These are phyloP conservation scores for Phyllachora maydis DNA, from an alignment of 2,329 filamentous ascomycete species.

Conservation along the genomic window DNA sequence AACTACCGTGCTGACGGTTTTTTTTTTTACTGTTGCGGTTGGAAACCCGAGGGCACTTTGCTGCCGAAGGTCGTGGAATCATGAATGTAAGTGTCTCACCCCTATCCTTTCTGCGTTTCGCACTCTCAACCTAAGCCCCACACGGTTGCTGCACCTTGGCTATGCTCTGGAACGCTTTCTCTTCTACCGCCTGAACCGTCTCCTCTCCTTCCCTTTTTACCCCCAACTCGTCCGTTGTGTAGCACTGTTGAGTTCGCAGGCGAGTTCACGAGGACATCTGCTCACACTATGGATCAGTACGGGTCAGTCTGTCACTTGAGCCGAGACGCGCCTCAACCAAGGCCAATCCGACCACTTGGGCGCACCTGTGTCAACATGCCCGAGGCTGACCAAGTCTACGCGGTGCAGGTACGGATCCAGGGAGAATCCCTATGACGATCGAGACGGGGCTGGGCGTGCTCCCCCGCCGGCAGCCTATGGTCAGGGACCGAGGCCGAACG, in stretches of 20 bases:
- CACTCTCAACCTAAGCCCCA: conserved; percentile 5
- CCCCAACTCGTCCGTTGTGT: conserved; percentile 3
- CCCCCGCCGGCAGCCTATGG: conserved; percentile 10
- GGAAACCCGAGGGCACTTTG: too few species aligned
- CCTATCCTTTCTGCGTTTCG: conserved; percentile 6
- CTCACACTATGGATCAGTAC: conserved; percentile 27
- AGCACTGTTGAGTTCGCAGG: not conserved
- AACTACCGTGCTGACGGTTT: too few species aligned
- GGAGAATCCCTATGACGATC: conserved; percentile 38
- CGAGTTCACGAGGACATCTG: too few species aligned
- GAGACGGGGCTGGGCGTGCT: conserved; percentile 14
- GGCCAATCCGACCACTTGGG: too few species aligned
- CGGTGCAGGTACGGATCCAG: conserved; percentile 34
- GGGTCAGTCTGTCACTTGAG: too few species aligned
- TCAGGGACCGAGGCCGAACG: conserved; percentile 11
- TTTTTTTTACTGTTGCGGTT: too few species aligned
- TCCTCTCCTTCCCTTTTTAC: conserved; percentile 3
- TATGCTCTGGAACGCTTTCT: too few species aligned
- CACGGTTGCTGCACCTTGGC: too few species aligned
- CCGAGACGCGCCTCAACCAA: too few species aligned
- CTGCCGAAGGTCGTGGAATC: too few species aligned
- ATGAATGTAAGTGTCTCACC: conserved; percentile 28
- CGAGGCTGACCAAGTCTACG: too few species aligned
- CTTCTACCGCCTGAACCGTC: conserved; percentile 1
- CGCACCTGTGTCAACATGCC: too few species aligned